Evolutionary conservation across 208 protist species (phyloP).

Genomic region (Angomonas ambiguus): DNA sequence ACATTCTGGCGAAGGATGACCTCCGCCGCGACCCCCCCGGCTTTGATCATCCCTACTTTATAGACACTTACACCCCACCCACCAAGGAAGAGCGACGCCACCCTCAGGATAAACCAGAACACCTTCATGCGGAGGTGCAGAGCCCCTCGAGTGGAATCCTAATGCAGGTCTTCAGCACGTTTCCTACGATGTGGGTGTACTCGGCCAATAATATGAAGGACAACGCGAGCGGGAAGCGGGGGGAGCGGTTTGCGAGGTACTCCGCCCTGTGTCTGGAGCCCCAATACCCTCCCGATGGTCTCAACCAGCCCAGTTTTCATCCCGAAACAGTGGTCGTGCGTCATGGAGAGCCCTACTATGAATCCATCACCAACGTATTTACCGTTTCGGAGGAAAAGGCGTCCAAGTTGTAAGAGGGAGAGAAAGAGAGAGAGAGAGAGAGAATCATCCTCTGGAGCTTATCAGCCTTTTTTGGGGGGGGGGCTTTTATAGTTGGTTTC

Average conservation of each 20-base stretch:
- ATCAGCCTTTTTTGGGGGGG: too few relatives aligned
- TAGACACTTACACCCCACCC: slow-evolving; percentile 25
- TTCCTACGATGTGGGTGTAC: slow-evolving; percentile 63
- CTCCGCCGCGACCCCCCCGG: slow-evolving; percentile 45
- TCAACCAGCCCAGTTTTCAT: slow-evolving; percentile 29
- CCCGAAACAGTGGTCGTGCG: slow-evolving; percentile 28
- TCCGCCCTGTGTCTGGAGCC: slow-evolving; percentile 37
- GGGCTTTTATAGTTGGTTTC: too few relatives aligned
- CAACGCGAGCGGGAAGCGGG: slow-evolving; percentile 28
- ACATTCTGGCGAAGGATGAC: slow-evolving; percentile 24
- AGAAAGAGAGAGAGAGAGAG: slow-evolving; percentile 1
- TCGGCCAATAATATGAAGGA: slow-evolving; percentile 52
- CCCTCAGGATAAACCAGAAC: slow-evolving; percentile 22
- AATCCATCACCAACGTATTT: slow-evolving; percentile 55
- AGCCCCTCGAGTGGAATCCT: slow-evolving; percentile 45
- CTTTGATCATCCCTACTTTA: slow-evolving; percentile 48
- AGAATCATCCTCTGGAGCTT: too few relatives aligned
- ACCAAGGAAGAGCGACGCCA: neutral
- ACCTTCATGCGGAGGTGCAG: slow-evolving; percentile 39
- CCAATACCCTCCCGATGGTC: slow-evolving; percentile 40
- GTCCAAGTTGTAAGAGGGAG: slow-evolving; percentile 17
- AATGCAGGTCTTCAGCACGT: slow-evolving; percentile 61
- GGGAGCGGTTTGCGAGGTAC: slow-evolving; percentile 47
- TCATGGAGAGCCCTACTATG: slow-evolving; percentile 37
- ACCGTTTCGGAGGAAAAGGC: slow-evolving; percentile 20